Evolutionary conservation across 805 yeast genomes (phyloP), one percentile per base, ranked within the genome.

Genomic region (Candida methanosorbosa): DNA sequence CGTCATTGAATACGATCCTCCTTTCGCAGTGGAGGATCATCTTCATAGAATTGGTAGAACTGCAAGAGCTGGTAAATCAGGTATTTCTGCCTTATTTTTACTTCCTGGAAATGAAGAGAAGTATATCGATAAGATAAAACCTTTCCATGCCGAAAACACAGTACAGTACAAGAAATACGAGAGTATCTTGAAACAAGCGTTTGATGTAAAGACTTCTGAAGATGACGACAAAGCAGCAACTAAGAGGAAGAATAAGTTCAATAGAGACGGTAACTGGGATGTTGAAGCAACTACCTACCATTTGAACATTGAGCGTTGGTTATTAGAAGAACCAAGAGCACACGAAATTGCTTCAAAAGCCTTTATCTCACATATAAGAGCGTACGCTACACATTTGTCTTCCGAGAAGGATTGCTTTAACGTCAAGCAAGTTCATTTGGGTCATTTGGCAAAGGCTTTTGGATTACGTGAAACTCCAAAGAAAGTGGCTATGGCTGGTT

Each of bases 281-380:
- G 75, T 78, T 20, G 85, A 82, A 48, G 98, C 97, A 4, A 94
- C 99, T 0, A 85, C 96, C 2, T 90, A 94, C 90, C 99, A 92
- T 54, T 65, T 92, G 45, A 77, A 81, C 36, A 72, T 87, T 11
- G 99, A 92, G 63, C 67, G 97, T 53, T 81, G 94, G 81, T 64
- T 90, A 14, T 59, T 92, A 32, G 92, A 75, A 43, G 84, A 83
- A 47, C 56, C 68, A 1, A 51, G 58, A 1, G 72, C 75, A 6
- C 78, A 76, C 33, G 76, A 72, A 13, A 52, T 69, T 27, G 97
- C 98, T 1, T 72, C 75, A 5, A 74, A 78, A 49, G 97, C 85
- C 3, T 92, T 84, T 52, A 75, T 81, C 13, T 80, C 95, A 40
- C 97, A 90, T 54, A 67, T 92, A 28, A 73, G 97, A 50, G 98